Percentiles rank a stretch among this genome's conserved stretches.
Evolutionary conservation across 2,329 filamentous ascomycete species (phyloP).

Genomic region (Emergomyces africanus): DNA sequence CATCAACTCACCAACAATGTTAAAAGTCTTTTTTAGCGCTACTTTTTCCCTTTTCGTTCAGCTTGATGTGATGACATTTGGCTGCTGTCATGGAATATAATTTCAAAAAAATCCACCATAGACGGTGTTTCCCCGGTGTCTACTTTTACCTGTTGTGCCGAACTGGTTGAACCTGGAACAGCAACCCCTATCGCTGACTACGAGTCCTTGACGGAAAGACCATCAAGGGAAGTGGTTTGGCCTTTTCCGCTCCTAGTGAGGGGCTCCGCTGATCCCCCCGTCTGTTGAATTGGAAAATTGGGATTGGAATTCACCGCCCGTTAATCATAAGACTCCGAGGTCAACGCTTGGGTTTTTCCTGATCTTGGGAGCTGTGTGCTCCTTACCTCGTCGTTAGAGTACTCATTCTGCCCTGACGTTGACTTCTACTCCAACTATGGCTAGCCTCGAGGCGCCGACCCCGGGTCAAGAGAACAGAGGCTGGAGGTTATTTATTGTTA

Average conservation of each 20-base stretch:
- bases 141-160: neutral
- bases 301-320: neutral
- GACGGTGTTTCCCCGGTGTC: neutral
- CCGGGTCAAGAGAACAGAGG: neutral
- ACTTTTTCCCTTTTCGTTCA: neutral
- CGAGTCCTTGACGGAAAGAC: neutral
- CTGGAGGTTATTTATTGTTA: neutral
- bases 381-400: neutral
- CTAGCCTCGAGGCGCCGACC: constrained; percentile 21
- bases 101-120: neutral
- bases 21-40: neutral
- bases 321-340: neutral
- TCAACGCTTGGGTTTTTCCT: neutral
- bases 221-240: neutral
- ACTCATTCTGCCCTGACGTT: neutral
- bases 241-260: neutral
- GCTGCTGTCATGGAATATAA: neutral
- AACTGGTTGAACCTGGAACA: neutral
- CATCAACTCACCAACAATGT: neutral
- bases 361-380: neutral
- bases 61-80: neutral
- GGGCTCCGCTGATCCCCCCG: neutral
- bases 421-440: neutral
- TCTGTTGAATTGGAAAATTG: neutral
- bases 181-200: neutral